Evolutionary conservation across 1,139 yeast genomes (phyloP), one percentile per base, ranked within the genome.

Genomic region (Yamadazyma trypodendri): DNA sequence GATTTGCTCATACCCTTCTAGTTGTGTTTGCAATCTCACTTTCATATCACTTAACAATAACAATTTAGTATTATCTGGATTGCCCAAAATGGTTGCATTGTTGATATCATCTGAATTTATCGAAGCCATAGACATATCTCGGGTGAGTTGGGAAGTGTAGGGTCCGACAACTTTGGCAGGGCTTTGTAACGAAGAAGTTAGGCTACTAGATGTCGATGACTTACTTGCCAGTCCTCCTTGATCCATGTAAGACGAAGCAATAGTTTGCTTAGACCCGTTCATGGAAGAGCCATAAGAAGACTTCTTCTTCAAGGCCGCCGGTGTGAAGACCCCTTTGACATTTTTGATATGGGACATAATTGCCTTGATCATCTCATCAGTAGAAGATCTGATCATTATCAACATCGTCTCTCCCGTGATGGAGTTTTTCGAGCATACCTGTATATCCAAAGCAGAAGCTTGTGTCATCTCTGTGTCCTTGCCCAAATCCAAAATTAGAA

Each of bases 361-460:
- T 1, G 60, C 52, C 28, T 52, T 53, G 15, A 58, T 50, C 32
- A 68, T 48, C 3, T 52, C 48, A 8, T 64, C 61, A 27, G 52
- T 57, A 23, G 50, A 47, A 41, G 75, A 65, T 42, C 77, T 61
- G 14, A 68, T 48, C 60, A 67, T 59, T 3, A 68, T 51, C 38
- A 57, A 50, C 47, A 56, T 53, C 28, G 43, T 55, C 29, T 65
- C 64, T 2, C 44, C 38, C 2, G 63, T 61, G 16, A 68, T 54
- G 13, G 70, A 48, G 45, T 69, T 66, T 3, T 40, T 41, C 3
- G 72, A 50, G 31, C 52, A 55, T 22, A 69, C 51, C 46, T 69
- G 75, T 29, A 68, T 51, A 44, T 71, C 77, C 34, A 70, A 56
- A 4, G 75, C 73, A 2, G 70, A 57, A 3, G 72, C 63, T 39